These are phyloP conservation scores for Petunia hybrid DNA, from an alignment of 305 asterid species.

Conservation along the genomic window DNA sequence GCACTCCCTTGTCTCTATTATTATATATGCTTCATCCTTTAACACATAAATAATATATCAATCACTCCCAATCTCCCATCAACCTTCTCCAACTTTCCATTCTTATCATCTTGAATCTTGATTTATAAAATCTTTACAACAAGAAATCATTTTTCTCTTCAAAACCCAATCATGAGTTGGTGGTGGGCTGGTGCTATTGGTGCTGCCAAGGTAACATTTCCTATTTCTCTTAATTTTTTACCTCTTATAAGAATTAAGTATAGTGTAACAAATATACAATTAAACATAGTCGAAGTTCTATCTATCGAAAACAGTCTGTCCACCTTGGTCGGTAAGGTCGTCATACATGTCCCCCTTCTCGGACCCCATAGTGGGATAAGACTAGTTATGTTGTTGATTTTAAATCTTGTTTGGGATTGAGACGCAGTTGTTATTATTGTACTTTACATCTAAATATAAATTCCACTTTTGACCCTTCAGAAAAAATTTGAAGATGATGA, in stretches of 20 bases:
- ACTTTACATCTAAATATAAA: neutral
- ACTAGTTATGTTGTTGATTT: neutral
- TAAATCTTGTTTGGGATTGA: neutral
- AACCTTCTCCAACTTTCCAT: no score
- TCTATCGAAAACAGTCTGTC: no score
- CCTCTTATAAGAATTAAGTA: no score
- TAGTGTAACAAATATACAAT: no score
- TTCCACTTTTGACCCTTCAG: constrained; percentile 36
- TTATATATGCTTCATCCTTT: no score
- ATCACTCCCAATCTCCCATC: no score
- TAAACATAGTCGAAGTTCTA: no score
- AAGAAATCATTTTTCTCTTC: neutral
- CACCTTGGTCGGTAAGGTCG: no score
- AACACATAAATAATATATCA: no score
- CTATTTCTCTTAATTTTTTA: neutral
- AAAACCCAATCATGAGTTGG: constrained; percentile 48
- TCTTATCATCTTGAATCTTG: no score
- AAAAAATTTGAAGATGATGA: constrained; percentile 42
- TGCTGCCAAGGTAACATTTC: constrained; percentile 47
- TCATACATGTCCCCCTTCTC: no score
- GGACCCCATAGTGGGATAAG: no score
- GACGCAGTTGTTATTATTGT: neutral
- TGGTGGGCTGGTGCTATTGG: constrained; percentile 57
- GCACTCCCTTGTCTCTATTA: neutral
- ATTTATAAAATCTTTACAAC: neutral